Base-by-base conservation (phyloP, 495 filamentous ascomycete genomes). In the Aspergillus egyptiacus region DNA sequence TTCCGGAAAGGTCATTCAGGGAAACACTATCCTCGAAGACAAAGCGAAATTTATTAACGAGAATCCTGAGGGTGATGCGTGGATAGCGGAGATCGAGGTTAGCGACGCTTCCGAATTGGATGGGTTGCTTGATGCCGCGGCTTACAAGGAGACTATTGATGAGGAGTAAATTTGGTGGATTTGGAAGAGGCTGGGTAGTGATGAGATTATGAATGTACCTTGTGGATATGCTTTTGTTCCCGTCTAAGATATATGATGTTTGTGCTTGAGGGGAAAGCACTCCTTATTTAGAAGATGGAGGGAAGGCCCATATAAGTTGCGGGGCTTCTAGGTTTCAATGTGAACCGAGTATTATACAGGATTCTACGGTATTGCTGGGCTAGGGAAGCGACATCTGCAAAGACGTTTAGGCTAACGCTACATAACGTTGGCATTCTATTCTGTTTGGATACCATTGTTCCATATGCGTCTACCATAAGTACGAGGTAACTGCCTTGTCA, bases 31-130 rank as follows among this genome's bases (percentile, higher is more conserved):
- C 46, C 76, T 98, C 46, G 83, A 87, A 65, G 86, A 94, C 63
- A 89, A 85, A 71, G 91, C 94, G 20, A 81, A 78, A 55, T 78
- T 76, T 24, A 89, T 97, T 69, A 98, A 95, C 71, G 76, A 87
- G 67, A 81, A 82, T 42, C 83, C 91, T 28, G 86, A 90, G 73
- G 84, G 74, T 42, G 86, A 91, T 35, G 93, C 86, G 41, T 98
- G 93, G 93, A 86, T 98, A 64, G 89, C 84, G 27, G 89, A 86
- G 79, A 81, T 96, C 45, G 71, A 85, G 72, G 73, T 96, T 34
- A 67, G 56, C 51, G 84, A 89, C 68, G 60, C 61, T 38, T 73
- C 78, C 56, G 89, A 94, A 63, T 57, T 89, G 42, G 86, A 91
- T 30, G 65, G 58, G 14, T 71, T 96, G 60, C 85, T 97, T 82